Base-by-base conservation (phyloP, 805 yeast species). In the Hanseniaspora mollemarum region DNA sequence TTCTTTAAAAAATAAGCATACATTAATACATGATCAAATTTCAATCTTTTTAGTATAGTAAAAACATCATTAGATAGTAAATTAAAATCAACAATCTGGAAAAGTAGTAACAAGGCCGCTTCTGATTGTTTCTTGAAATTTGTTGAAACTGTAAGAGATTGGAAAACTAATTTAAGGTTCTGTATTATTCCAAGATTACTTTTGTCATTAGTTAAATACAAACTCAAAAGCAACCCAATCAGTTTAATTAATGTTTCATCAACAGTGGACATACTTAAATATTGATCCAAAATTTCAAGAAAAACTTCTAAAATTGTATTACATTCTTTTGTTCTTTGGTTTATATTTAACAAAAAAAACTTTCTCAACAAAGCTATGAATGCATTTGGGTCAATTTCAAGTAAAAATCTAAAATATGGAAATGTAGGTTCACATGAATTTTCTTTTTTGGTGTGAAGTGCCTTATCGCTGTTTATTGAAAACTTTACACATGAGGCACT, bases 91-190 rank as follows among this genome's bases (percentile, higher is more conserved):
- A 58, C 59, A 15, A 67, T 29, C 12, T 94, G 76, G 1, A 90
- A 60, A 16, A 92, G 61, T 43, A 87, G 74, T 57, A 81, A 85
- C 9, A 87, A 62, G 12, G 94, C 88, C 41, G 83, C 69, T 60
- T 90, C 90, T 57, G 85, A 77, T 53, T 83, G 90, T 25, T 69
- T 73, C 48, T 67, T 71, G 24, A 56, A 58, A 5, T 55, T 51
- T 13, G 58, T 57, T 9, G 62, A 63, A 15, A 66, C 57, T 45
- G 62, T 67, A 18, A 67, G 56, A 26, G 40, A 7, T 21, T 39
- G 9, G 28, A 19, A 57, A 85, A 81, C 13, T 32, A 87, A 64
- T 3, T 62, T 64, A 3, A 70, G 65, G 24, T 83, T 66, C 0
- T 82, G 35, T 38, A 8, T 13, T 37, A 37, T 39, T 38, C 2